These are phyloP conservation scores for Naganishia friedmannii DNA, from an alignment of 768 basidiomycete species.

Conservation along the genomic window DNA sequence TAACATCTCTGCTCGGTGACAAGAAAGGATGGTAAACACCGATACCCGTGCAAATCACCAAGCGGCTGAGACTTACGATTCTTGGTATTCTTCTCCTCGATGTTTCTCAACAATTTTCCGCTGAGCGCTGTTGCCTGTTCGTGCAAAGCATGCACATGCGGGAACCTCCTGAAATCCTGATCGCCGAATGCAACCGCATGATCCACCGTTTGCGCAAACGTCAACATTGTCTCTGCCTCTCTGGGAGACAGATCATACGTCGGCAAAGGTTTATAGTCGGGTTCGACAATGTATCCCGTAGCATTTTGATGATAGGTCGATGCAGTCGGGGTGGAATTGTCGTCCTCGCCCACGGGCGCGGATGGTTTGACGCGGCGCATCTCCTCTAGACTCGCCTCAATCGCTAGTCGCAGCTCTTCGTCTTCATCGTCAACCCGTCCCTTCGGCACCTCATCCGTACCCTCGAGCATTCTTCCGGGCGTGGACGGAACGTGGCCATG, in stretches of 20 bases:
- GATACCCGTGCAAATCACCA: not conserved
- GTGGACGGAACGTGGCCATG: conserved; percentile 70
- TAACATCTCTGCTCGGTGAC: conserved; percentile 65
- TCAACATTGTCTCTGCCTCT: conserved; percentile 81
- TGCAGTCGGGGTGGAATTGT: conserved; percentile 42
- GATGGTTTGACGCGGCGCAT: conserved; percentile 62
- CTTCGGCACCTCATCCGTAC: conserved; percentile 31
- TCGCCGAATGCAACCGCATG: conserved; percentile 75
- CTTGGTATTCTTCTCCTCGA: conserved; percentile 81
- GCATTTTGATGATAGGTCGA: conserved; percentile 29
- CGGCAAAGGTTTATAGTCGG: conserved; percentile 57
- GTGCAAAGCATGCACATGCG: conserved; percentile 77
- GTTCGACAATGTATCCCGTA: conserved; percentile 34
- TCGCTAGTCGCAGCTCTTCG: conserved; percentile 85
- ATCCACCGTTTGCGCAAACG: conserved; percentile 86
- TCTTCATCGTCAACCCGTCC: conserved; percentile 72
- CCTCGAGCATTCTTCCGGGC: conserved; percentile 46
- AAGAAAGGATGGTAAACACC: conserved; percentile 6
- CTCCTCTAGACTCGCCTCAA: conserved; percentile 90
- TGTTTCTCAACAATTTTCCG: conserved; percentile 75
- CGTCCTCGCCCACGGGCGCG: conserved; percentile 64
- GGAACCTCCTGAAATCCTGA: conserved; percentile 73
- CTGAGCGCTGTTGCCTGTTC: conserved; percentile 74
- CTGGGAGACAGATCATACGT: conserved; percentile 75
- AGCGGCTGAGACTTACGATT: conserved; percentile 59